Percentiles rank a stretch among this genome's conserved stretches.
Conservation (phyloP, 495 filamentous ascomycete species). For the Annulohypoxylon moriforme region DNA sequence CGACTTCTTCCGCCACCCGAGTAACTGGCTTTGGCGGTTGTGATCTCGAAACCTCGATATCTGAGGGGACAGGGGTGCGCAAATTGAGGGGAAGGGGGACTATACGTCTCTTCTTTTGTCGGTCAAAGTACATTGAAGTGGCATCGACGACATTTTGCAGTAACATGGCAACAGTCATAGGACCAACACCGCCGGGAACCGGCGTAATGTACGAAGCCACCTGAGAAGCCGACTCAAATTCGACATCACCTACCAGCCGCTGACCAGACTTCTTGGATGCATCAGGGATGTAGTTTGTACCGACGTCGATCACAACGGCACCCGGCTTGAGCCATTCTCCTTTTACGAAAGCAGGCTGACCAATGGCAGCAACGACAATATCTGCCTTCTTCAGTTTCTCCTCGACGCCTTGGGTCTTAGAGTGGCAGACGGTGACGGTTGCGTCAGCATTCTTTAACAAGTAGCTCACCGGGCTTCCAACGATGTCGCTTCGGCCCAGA, state of each 20-base stretch:
- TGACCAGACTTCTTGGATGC: constrained; percentile 92
- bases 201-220: constrained; percentile 97
- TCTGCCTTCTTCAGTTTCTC: constrained; percentile 85
- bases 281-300: constrained; percentile 96
- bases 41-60: constrained; percentile 90
- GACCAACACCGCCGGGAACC: constrained; percentile 95
- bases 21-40: constrained; percentile 92
- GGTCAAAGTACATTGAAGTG: constrained; percentile 81
- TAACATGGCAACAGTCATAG: constrained; percentile 98
- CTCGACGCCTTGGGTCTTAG: constrained; percentile 78
- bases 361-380: constrained; percentile 91
- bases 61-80: constrained; percentile 82
- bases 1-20: constrained; percentile 83
- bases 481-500: constrained; percentile 94
- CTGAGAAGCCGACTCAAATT: constrained; percentile 85
- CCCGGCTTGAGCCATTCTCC: constrained; percentile 96
- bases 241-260: constrained; percentile 94
- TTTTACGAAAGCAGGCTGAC: constrained; percentile 85
- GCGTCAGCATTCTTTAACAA: constrained; percentile 94
- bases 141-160: constrained; percentile 92
- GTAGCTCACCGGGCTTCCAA: constrained; percentile 95
- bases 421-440: constrained; percentile 96
- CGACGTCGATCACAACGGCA: constrained; percentile 95
- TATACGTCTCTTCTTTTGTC: constrained; percentile 79
- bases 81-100: constrained; percentile 83